Evolutionary conservation across 306 rosid species (phyloP), one percentile per base, ranked within the genome.

Genomic region (Sicyos edulis): DNA sequence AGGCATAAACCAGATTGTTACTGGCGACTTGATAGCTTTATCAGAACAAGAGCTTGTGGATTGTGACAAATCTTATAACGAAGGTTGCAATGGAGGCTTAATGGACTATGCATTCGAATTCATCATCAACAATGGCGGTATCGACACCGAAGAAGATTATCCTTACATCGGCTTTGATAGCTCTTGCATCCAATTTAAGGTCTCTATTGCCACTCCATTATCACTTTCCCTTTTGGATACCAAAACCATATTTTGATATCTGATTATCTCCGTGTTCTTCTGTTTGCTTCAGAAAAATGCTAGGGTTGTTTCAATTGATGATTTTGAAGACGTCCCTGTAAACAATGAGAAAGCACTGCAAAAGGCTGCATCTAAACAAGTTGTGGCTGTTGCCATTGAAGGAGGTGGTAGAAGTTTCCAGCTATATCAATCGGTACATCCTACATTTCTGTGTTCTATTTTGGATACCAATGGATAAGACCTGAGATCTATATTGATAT

Each of bases 41-140:
- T 90, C 96, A 17, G 98, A 90, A 81, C 96, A 92, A 83, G 98
- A 92, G 82, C 77, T 92, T 15, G 84, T 92, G 26, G 96, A 90
- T 69, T 92, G 98, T 59, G 98, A 92, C 70, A 90, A 57, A 61
- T 15, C 88, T 8, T 74, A 83, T 21, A 90, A 92, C 34, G 82
- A 83, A 79, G 98, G 98, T 49, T 92, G 96, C 74, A 76, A 84
- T 66, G 98, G 98, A 0, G 98, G 96, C 15, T 83, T 90, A 32
- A 85, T 88, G 92, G 96, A 86, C 42, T 80, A 88, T 10, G 98
- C 78, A 64, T 90, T 85, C 37, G 85, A 90, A 79, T 92, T 86
- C 82, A 90, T 92, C 70, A 86, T 92, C 62, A 81, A 77, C 52
- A 92, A 90, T 51, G 92, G 96, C 9, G 98, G 98, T 54, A 87